phyloP scores from a whole-genome alignment of 257 asterid genomes.

The Ocimum tenuiflorum region DNA sequence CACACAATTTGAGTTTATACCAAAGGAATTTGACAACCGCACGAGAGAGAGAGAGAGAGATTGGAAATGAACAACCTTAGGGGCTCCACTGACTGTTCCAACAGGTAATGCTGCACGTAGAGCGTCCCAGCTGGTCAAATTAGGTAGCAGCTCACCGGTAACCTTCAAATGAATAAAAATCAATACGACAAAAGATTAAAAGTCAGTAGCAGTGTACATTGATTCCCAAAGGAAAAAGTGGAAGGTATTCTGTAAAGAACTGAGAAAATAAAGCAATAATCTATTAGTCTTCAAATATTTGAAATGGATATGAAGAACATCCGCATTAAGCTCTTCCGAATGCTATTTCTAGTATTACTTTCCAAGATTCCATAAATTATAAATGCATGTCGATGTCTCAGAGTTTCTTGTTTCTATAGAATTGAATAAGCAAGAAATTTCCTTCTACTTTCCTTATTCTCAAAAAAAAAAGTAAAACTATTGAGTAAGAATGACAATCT shows the following conservation, averaged over 20 bases:
- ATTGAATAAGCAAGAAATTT: background rate
- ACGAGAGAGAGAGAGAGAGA: background rate
- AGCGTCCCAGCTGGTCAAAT: constrained; percentile 91
- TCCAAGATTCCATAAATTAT: background rate
- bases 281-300: background rate
- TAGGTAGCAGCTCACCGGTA: constrained; percentile 66
- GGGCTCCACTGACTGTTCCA: constrained; percentile 99
- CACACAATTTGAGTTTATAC: no score
- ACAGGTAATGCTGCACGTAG: constrained; percentile 96
- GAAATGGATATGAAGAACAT: background rate
- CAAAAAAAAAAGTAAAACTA: background rate
- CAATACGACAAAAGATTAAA: background rate
- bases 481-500: constrained; percentile 3
- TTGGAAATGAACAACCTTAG: constrained; percentile 56
- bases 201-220: background rate
- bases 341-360: background rate
- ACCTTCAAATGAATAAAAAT: constrained; percentile 45
- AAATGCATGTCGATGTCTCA: background rate
- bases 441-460: background rate
- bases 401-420: background rate
- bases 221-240: background rate
- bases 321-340: background rate
- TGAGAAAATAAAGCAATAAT: background rate
- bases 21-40: no score
- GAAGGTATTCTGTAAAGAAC: background rate